Evolutionary conservation across 805 yeast species (phyloP).

Genomic region (Yarrowia alimentaria): DNA sequence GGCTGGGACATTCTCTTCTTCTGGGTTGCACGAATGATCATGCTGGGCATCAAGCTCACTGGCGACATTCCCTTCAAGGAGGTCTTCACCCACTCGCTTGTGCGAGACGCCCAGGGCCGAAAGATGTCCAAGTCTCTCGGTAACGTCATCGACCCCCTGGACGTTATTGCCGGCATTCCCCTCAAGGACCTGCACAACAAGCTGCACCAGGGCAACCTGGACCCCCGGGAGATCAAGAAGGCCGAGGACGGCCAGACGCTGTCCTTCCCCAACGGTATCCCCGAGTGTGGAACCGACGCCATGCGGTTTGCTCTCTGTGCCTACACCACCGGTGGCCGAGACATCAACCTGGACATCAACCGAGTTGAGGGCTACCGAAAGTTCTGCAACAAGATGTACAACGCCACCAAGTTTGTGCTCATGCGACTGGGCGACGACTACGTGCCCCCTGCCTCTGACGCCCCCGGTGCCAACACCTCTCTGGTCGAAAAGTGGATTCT

Average conservation of each 20-base stretch:
- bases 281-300: slow-evolving; percentile 99
- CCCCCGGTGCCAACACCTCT: slow-evolving; percentile 72
- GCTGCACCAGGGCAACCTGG: slow-evolving; percentile 78
- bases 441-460: slow-evolving; percentile 65
- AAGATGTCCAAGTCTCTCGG: slow-evolving; percentile 98
- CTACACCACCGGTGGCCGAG: slow-evolving; percentile 98
- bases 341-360: slow-evolving; percentile 90
- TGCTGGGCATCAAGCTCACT: slow-evolving; percentile 84
- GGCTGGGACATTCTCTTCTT: slow-evolving; percentile 99
- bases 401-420: slow-evolving; percentile 95
- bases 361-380: slow-evolving; percentile 99
- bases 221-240: slow-evolving; percentile 79
- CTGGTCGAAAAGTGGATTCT: slow-evolving; percentile 96
- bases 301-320: slow-evolving; percentile 97
- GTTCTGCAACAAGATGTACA: slow-evolving; percentile 99
- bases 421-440: slow-evolving; percentile 89
- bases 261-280: slow-evolving; percentile 95
- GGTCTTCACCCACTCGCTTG: slow-evolving; percentile 97
- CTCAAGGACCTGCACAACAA: slow-evolving; percentile 76
- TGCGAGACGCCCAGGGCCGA: slow-evolving; percentile 98
- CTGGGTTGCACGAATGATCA: slow-evolving; percentile 98
- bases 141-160: slow-evolving; percentile 93
- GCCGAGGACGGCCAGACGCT: slow-evolving; percentile 85
- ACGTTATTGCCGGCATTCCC: slow-evolving; percentile 86
- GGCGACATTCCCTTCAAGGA: slow-evolving; percentile 92